phyloP scores from a whole-genome alignment of 306 rosid species.

The Inga oerstediana region DNA sequence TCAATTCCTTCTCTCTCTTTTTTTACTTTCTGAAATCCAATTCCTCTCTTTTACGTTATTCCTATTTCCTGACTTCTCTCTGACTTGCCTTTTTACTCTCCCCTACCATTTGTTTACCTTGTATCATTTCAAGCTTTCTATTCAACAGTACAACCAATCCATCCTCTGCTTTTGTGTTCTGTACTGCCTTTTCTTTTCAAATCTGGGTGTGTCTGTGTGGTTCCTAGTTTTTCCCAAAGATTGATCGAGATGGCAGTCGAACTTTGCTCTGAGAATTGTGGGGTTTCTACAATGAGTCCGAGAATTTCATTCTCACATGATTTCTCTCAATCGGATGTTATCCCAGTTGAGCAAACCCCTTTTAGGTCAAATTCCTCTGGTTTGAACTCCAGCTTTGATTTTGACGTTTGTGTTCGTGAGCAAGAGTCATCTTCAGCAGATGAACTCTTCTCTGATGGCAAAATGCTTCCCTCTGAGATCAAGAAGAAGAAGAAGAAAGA shows the following conservation, averaged over 20 bases:
- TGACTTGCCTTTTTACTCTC: background rate
- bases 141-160: slow-evolving; percentile 4
- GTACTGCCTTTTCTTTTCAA: background rate
- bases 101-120: slow-evolving; percentile 24
- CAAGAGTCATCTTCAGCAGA: slow-evolving; percentile 85
- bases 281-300: slow-evolving; percentile 50
- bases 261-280: slow-evolving; percentile 60
- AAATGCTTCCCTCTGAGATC: slow-evolving; percentile 66
- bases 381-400: slow-evolving; percentile 66
- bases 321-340: slow-evolving; percentile 59
- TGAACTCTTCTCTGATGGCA: slow-evolving; percentile 83
- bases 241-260: slow-evolving; percentile 60
- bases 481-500: slow-evolving; percentile 50
- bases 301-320: slow-evolving; percentile 87
- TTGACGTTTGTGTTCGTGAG: slow-evolving; percentile 72
- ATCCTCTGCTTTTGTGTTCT: slow-evolving; percentile 10
- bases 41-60: background rate
- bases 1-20: background rate
- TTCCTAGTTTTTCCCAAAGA: background rate
- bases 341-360: slow-evolving; percentile 67
- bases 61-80: slow-evolving; percentile 11
- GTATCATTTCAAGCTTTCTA: slow-evolving; percentile 22
- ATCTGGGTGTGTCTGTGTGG: slow-evolving; percentile 17
- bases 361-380: slow-evolving; percentile 64
- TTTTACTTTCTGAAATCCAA: slow-evolving; percentile 12